These are phyloP conservation scores for Malus hybrid DNA, from an alignment of 331 rosid genomes.

Conservation along the genomic window DNA sequence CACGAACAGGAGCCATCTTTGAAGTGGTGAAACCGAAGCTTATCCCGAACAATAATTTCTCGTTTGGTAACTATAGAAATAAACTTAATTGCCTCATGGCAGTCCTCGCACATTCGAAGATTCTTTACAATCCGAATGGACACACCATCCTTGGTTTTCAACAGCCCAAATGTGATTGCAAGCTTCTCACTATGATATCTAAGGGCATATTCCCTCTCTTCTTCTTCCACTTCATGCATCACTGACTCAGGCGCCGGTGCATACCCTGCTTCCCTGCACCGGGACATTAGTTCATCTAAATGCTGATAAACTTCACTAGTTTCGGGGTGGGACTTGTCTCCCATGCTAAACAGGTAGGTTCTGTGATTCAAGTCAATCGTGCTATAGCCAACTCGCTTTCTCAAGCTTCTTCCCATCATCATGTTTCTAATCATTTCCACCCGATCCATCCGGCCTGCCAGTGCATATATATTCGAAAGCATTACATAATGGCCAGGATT, in stretches of 20 bases:
- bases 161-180: constrained; percentile 67
- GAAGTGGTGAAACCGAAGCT: constrained; percentile 83
- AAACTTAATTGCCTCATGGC: constrained; percentile 77
- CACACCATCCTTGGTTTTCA: constrained; percentile 47
- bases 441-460: constrained; percentile 69
- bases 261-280: constrained; percentile 78
- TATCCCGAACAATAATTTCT: constrained; percentile 71
- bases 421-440: constrained; percentile 61
- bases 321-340: constrained; percentile 65
- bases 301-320: constrained; percentile 41
- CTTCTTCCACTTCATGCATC: constrained; percentile 87
- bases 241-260: constrained; percentile 38
- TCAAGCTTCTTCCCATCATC: constrained; percentile 59
- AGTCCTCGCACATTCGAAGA: constrained; percentile 89
- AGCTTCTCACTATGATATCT: constrained; percentile 95
- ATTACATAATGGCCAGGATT: constrained; percentile 86
- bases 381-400: constrained; percentile 80
- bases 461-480: constrained; percentile 83
- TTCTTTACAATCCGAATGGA: constrained; percentile 71
- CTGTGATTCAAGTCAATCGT: constrained; percentile 51
- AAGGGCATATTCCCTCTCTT: constrained; percentile 85
- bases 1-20: constrained; percentile 75
- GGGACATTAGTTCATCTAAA: constrained; percentile 57
- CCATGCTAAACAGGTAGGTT: constrained; percentile 66
- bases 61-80: constrained; percentile 54